These are phyloP conservation scores for Eutrema japonicum DNA, from an alignment of 345 rosid genomes.

Conservation along the genomic window DNA sequence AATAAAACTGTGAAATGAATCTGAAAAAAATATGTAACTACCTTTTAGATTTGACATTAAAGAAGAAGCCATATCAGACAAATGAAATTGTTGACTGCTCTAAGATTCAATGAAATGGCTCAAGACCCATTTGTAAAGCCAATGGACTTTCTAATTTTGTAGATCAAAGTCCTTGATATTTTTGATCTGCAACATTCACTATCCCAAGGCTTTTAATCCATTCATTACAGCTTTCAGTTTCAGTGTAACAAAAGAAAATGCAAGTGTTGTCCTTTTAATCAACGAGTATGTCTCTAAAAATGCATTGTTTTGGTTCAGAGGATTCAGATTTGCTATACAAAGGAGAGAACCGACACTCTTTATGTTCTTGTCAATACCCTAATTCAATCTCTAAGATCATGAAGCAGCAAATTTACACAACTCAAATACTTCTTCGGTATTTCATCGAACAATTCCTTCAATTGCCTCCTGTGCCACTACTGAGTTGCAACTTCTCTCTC, in stretches of 20 bases:
- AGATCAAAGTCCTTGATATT: too few species aligned
- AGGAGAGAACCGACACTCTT: neutral
- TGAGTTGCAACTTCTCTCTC: constrained; percentile 15
- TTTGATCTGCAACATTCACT: too few species aligned
- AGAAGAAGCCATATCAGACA: constrained; percentile 27
- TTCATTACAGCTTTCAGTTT: neutral
- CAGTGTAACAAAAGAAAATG: neutral
- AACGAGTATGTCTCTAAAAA: constrained; percentile 16
- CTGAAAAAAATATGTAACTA: constrained; percentile 32
- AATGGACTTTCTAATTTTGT: neutral
- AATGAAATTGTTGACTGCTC: neutral
- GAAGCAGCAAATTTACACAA: constrained; percentile 3
- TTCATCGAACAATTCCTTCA: constrained; percentile 1
- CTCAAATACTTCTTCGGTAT: neutral
- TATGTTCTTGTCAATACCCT: constrained; percentile 13
- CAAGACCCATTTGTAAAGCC: constrained; percentile 6
- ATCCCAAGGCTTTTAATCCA: too few species aligned
- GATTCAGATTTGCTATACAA: constrained; percentile 18
- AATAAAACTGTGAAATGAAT: too few species aligned
- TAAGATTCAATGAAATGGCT: constrained; percentile 1
- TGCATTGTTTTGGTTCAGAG: constrained; percentile 16
- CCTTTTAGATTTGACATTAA: constrained; percentile 38
- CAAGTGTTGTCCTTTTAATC: neutral
- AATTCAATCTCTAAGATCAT: neutral
- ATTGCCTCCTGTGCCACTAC: neutral